These are phyloP conservation scores for Scedosporium aurantiacum DNA, from an alignment of 2,329 filamentous ascomycete species.

Conservation along the genomic window DNA sequence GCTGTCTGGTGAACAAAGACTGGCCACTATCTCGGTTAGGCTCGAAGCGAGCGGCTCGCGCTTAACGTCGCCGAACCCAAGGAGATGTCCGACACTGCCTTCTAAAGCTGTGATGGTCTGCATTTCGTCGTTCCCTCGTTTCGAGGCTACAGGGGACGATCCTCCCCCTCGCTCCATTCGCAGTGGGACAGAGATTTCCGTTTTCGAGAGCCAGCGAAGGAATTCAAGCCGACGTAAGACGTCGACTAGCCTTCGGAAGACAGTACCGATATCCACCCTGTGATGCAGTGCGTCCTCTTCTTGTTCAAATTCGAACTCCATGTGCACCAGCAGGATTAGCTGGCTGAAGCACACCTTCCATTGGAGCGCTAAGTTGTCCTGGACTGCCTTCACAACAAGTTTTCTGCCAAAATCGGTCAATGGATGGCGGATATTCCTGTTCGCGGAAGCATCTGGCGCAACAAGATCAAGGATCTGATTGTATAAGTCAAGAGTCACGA, in stretches of 20 bases:
- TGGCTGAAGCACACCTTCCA: constrained; percentile 71
- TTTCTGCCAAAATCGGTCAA: constrained; percentile 68
- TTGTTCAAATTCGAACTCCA: constrained; percentile 71
- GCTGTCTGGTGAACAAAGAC: constrained; percentile 53
- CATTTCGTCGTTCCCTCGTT: constrained; percentile 32
- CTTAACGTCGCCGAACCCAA: constrained; percentile 44
- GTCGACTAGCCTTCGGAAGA: constrained; percentile 60
- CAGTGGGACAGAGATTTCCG: constrained; percentile 41
- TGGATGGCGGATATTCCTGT: constrained; percentile 29
- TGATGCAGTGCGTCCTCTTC: constrained; percentile 54
- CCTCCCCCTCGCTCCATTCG: constrained; percentile 25
- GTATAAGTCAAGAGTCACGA: constrained; percentile 45
- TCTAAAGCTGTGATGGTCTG: constrained; percentile 48
- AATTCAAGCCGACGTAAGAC: constrained; percentile 65
- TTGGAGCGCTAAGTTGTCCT: constrained; percentile 65
- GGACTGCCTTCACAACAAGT: constrained; percentile 62
- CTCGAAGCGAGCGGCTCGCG: constrained; percentile 43
- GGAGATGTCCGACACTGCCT: constrained; percentile 49
- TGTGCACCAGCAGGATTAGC: constrained; percentile 70
- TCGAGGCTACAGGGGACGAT: constrained; percentile 20
- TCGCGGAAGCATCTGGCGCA: constrained; percentile 18
- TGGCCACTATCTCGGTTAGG: constrained; percentile 56
- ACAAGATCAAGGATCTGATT: constrained; percentile 38
- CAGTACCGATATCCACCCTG: constrained; percentile 52
- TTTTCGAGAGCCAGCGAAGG: constrained; percentile 56